Evolutionary conservation across 2,329 filamentous ascomycete species (phyloP).

Genomic region (Talaromyces sp.): DNA sequence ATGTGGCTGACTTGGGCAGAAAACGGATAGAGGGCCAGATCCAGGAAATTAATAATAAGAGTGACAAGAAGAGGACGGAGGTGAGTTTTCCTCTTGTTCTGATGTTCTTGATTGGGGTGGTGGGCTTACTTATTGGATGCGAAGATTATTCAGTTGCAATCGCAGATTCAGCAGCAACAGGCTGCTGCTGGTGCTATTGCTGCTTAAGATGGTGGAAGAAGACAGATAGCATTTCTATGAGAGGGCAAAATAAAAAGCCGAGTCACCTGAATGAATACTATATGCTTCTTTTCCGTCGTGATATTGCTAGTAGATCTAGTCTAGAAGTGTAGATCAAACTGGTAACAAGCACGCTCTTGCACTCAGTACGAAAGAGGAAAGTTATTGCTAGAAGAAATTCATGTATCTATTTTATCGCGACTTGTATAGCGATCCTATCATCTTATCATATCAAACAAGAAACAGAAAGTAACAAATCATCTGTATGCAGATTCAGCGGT

Average conservation of each 20-base stretch:
- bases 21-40: constrained; percentile 68
- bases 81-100: constrained; percentile 45
- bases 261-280: not conserved
- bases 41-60: constrained; percentile 61
- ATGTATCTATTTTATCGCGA: not conserved
- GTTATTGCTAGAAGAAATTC: not conserved
- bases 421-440: not conserved
- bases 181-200: constrained; percentile 32
- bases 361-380: not conserved
- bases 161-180: constrained; percentile 38
- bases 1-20: constrained; percentile 40
- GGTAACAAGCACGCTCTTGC: not conserved
- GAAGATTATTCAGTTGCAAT: constrained; percentile 21
- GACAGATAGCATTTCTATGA: constrained; percentile 16
- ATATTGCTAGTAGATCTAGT: not conserved
- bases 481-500: not conserved
- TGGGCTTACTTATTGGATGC: not conserved
- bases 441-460: not conserved
- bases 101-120: not conserved
- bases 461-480: not conserved
- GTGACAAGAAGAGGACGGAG: constrained; percentile 65
- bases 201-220: constrained; percentile 27
- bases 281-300: not conserved
- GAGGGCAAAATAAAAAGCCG: not conserved
- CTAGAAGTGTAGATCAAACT: not conserved